These are phyloP conservation scores for Xanthoparmelia taractica DNA, from an alignment of 495 filamentous ascomycete species.

Conservation along the genomic window DNA sequence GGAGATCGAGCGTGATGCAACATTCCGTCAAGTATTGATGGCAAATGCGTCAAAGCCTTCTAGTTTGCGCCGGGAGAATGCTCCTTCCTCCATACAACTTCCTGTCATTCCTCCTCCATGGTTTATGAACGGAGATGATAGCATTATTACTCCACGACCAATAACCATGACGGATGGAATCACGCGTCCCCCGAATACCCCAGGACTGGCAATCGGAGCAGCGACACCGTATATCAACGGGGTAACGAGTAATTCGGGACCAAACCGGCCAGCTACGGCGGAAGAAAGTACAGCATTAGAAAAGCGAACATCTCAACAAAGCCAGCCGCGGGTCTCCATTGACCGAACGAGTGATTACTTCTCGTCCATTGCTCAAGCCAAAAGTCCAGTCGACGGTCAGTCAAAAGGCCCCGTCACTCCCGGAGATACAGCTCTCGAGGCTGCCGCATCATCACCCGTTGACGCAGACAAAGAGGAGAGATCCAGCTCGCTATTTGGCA, in stretches of 20 bases:
- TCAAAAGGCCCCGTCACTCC: conserved; percentile 40
- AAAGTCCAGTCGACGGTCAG: conserved; percentile 26
- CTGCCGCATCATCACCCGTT: conserved; percentile 48
- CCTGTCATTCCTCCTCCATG: conserved; percentile 42
- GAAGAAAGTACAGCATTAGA: conserved; percentile 44
- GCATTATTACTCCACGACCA: conserved; percentile 54
- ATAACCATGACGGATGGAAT: conserved; percentile 42
- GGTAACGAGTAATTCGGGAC: conserved; percentile 26
- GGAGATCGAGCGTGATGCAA: conserved; percentile 73
- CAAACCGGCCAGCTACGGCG: conserved; percentile 39
- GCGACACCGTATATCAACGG: conserved; percentile 56
- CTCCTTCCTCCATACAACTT: conserved; percentile 60
- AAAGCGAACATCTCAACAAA: conserved; percentile 37
- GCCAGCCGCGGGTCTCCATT: conserved; percentile 38
- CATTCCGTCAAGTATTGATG: conserved; percentile 59
- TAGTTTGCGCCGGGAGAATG: conserved; percentile 45
- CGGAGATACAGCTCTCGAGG: conserved; percentile 35
- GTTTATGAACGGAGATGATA: conserved; percentile 43
- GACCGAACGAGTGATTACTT: conserved; percentile 60
- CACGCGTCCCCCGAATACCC: conserved; percentile 52
- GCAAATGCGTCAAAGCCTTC: conserved; percentile 50
- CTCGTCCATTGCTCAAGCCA: conserved; percentile 36
- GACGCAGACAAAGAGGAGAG: conserved; percentile 65
- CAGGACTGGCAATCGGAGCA: conserved; percentile 67
- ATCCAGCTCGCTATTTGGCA: conserved; percentile 64